Evolutionary conservation across 2,329 filamentous ascomycete species (phyloP).

Genomic region (Fusarium sp.): DNA sequence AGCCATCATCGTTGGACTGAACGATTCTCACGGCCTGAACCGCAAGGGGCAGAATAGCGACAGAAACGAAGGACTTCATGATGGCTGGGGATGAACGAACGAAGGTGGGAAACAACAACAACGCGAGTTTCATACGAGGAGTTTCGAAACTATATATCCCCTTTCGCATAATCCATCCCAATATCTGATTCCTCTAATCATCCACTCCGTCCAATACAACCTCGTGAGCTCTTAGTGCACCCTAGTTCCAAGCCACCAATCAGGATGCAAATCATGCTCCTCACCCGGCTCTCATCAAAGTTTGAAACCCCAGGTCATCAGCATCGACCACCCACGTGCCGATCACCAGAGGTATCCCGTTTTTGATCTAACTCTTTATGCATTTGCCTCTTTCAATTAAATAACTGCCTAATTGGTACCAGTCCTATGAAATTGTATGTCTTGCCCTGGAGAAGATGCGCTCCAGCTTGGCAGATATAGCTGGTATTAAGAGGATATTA

Average conservation of each 20-base stretch:
- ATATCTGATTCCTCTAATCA: constrained; percentile 35
- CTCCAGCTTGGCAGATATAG: background rate
- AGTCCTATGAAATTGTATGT: background rate
- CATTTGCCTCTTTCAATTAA: background rate
- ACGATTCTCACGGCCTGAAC: constrained; percentile 64
- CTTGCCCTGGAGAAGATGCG: background rate
- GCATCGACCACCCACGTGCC: constrained; percentile 42
- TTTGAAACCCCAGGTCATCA: constrained; percentile 34
- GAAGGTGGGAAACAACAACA: background rate
- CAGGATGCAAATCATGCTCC: constrained; percentile 1
- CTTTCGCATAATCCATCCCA: constrained; percentile 36
- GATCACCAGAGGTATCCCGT: constrained; percentile 12
- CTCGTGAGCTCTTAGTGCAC: constrained; percentile 16
- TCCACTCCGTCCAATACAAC: constrained; percentile 35
- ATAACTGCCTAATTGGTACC: background rate
- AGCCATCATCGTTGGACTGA: constrained; percentile 79
- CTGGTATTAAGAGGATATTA: background rate
- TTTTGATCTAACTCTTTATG: background rate
- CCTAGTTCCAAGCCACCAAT: constrained; percentile 1
- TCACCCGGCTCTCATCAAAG: constrained; percentile 32
- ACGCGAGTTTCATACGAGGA: background rate
- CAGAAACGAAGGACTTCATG: constrained; percentile 46
- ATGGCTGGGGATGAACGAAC: constrained; percentile 29
- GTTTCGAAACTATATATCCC: constrained; percentile 28
- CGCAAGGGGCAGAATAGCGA: constrained; percentile 45